phyloP scores from a whole-genome alignment of 441 rosid genomes.

The Gossypium gossypioides region DNA sequence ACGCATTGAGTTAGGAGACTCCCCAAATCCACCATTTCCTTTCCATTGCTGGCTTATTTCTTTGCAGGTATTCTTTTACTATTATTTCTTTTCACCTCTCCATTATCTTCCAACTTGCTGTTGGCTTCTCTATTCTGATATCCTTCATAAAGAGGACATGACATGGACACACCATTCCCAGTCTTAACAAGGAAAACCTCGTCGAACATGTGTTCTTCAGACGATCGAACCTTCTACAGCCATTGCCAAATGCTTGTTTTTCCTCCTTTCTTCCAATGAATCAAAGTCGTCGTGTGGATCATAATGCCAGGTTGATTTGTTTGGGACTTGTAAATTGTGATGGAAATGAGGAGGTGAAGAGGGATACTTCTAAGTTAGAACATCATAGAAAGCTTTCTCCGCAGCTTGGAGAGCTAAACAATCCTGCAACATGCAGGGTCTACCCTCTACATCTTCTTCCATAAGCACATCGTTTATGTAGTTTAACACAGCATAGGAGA shows the following conservation, averaged over 20 bases:
- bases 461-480: constrained; percentile 51
- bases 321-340: no score
- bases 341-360: constrained; percentile 10
- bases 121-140: constrained; percentile 10
- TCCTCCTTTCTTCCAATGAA: constrained; percentile 33
- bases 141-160: constrained; percentile 6
- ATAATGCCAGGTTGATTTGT: constrained; percentile 23
- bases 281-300: constrained; percentile 34
- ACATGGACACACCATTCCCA: constrained; percentile 8
- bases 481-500: constrained; percentile 29
- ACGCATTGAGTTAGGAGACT: constrained; percentile 61
- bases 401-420: constrained; percentile 53
- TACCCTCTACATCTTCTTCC: constrained; percentile 42
- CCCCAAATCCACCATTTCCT: constrained; percentile 54
- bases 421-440: constrained; percentile 41
- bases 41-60: constrained; percentile 19
- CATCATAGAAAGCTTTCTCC: constrained; percentile 47
- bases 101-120: constrained; percentile 6
- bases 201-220: constrained; percentile 38
- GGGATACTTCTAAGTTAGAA: constrained; percentile 28
- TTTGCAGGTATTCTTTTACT: constrained; percentile 21
- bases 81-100: constrained; percentile 29
- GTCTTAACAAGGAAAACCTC: constrained; percentile 38
- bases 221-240: constrained; percentile 33
- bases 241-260: constrained; percentile 47